Percentiles rank a stretch among this genome's conserved stretches.
phyloP scores from a whole-genome alignment of 306 rosid genomes.

The Senna tora region DNA sequence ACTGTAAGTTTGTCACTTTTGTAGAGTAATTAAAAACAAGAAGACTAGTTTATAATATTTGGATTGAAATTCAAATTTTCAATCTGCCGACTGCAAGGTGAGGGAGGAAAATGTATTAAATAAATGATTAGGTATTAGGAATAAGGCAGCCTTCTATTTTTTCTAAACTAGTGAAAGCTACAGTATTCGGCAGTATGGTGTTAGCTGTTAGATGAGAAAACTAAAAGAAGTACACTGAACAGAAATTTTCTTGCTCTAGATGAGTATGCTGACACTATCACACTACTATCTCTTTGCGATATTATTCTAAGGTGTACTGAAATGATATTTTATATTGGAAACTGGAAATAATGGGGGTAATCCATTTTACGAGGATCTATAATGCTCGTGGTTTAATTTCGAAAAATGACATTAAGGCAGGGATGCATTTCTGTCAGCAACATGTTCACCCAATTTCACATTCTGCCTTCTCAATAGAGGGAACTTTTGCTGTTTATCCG shows the following conservation, averaged over 20 bases:
- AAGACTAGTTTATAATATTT: not conserved
- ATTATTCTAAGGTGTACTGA: not conserved
- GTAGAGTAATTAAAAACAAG: slow-evolving; percentile 3
- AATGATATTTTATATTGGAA: not conserved
- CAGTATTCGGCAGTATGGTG: not conserved
- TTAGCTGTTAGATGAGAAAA: not conserved
- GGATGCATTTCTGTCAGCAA: not conserved
- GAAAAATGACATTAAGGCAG: not conserved
- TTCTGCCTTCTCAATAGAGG: not conserved
- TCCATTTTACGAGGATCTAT: not conserved
- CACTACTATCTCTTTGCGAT: not conserved
- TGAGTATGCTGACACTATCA: not conserved
- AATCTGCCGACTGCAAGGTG: slow-evolving; percentile 7
- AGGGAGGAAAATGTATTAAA: not conserved
- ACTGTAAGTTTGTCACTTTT: slow-evolving; percentile 12
- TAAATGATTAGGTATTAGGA: not conserved
- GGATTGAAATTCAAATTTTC: slow-evolving; percentile 17
- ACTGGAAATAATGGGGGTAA: not conserved
- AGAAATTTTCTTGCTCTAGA: not conserved
- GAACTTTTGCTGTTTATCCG: not conserved
- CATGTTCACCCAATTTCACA: not conserved
- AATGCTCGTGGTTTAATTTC: not conserved
- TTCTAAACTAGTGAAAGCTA: slow-evolving; percentile 10
- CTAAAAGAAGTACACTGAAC: not conserved
- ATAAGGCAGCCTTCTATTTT: not conserved